Evolutionary conservation across 75 land plant genomes (phyloP), one percentile per base, ranked within the genome.

Genomic region (Gnetum montanum): DNA sequence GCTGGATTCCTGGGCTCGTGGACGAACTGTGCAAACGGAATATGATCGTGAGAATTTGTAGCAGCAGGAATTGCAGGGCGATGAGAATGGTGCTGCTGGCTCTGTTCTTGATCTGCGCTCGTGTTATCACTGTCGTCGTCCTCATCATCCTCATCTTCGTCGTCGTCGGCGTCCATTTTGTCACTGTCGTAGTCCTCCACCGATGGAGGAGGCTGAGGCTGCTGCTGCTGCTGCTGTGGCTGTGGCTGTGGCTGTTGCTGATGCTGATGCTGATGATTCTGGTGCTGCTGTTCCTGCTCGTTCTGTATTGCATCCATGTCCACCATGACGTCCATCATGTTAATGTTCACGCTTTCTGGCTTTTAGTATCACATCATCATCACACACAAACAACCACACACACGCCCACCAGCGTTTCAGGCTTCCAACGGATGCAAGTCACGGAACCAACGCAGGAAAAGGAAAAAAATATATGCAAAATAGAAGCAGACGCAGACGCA

Each of bases 111-210:
- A 26, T 48, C n/a, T 6, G 31, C 55, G 55, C 29, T 53, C 20
- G 19, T 53, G 23, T 53, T 53, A 25, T 53, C 55, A 36, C 55
- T 53, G 55, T 53, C 55, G 8, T 53, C 55, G 31, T 8, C 55
- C 12, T 48, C 50, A 30, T 25, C 13, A 13, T 48, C 27, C 25
- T 48, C 50, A 48, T 48, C 50, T 1, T 48, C 26, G 15, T 48
- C n/a, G 50, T 48, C 50, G 15, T 53, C 55, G 31, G 24, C 37
- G 6, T 53, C 55, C 31, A 53, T 33, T 34, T 53, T 53, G 34
- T 53, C 55, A 53, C 34, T 36, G 4, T 53, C 35, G 16, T 53
- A 31, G 34, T 53, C 55, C 20, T 50, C 54, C 22, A 53, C 55
- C 6, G 34, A 20, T 19, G 55, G 34, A 3, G 31, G 55, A 8